These are phyloP conservation scores for Aspergillus brasiliensis DNA, from an alignment of 2,329 filamentous ascomycete genomes.

Conservation along the genomic window DNA sequence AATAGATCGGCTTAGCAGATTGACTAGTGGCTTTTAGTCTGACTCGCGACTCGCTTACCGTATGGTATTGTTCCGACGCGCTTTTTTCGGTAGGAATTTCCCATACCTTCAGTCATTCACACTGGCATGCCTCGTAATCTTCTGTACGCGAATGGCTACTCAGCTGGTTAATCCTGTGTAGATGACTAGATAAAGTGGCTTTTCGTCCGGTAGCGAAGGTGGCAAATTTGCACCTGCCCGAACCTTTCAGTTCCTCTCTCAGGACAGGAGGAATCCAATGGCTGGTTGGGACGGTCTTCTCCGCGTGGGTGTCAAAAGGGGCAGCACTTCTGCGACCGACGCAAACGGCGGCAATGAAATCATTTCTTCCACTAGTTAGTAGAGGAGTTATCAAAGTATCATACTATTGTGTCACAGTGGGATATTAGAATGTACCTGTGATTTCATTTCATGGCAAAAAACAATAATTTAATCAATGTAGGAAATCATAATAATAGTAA, in stretches of 20 bases:
- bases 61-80: not conserved
- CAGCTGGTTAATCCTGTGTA: no score
- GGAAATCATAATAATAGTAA: no score
- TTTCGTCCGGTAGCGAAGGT: no score
- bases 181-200: no score
- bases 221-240: no score
- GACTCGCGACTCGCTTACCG: not conserved
- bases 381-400: no score
- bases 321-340: not conserved
- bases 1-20: constrained; percentile 16
- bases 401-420: no score
- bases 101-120: not conserved
- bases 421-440: no score
- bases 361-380: not conserved
- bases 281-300: not conserved
- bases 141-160: no score
- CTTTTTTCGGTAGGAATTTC: not conserved
- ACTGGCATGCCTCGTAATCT: not conserved
- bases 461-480: no score
- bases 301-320: not conserved
- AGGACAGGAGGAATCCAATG: not conserved
- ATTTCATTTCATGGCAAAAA: no score
- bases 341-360: not conserved
- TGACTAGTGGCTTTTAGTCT: not conserved
- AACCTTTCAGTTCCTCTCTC: no score